phyloP scores from a whole-genome alignment of 768 basidiomycete genomes.

The Hygrophorus pudorinus region DNA sequence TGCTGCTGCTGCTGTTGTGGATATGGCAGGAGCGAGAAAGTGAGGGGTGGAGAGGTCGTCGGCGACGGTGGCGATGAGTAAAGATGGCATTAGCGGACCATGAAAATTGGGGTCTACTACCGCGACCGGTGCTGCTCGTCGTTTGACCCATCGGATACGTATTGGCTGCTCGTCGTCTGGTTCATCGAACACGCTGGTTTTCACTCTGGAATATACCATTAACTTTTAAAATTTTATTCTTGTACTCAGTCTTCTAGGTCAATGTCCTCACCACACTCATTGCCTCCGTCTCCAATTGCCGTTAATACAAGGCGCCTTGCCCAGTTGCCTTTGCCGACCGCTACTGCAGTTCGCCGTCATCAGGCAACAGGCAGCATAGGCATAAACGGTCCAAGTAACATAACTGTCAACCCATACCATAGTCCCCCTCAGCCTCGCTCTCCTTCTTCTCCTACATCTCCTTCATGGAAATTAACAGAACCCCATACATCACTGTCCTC shows the following conservation, averaged over 20 bases:
- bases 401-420: conserved; percentile 1
- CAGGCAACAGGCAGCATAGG: conserved; percentile 6
- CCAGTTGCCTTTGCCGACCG: conserved; percentile 18
- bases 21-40: conserved; percentile 46
- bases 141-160: no score
- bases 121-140: no score
- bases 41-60: conserved; percentile 40
- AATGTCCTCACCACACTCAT: conserved; percentile 14
- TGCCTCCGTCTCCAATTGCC: conserved; percentile 16
- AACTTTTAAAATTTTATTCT: no score
- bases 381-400: no score
- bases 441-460: conserved; percentile 16
- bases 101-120: neutral
- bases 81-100: conserved; percentile 9
- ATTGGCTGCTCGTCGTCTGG: no score
- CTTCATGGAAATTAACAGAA: conserved; percentile 7
- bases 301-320: conserved; percentile 17
- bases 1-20: conserved; percentile 40
- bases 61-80: conserved; percentile 50
- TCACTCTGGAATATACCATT: no score
- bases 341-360: conserved; percentile 21
- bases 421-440: conserved; percentile 15
- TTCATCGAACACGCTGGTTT: no score
- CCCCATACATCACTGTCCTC: conserved; percentile 10
- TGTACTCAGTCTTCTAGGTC: neutral